Evolutionary conservation across 1,284 basidiomycete species (phyloP).

Genomic region (Sparassis latifolia): DNA sequence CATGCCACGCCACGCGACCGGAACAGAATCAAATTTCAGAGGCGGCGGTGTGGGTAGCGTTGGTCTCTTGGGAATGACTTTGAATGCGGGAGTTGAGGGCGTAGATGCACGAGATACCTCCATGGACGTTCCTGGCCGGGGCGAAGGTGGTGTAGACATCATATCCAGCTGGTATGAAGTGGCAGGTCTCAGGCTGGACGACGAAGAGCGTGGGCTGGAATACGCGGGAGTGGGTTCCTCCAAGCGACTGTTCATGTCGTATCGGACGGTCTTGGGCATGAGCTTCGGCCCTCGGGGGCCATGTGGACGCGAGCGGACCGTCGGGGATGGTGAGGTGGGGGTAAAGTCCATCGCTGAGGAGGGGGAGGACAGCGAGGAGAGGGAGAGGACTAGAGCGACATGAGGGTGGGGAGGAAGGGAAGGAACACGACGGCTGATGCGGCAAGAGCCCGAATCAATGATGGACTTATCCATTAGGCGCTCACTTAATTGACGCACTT

Average conservation of each 20-base stretch:
- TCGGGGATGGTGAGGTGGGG: conserved; percentile 12
- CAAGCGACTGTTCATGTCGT: conserved; percentile 16
- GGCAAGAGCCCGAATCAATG: no score
- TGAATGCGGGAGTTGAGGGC: conserved; percentile 14
- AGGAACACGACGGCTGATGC: not conserved
- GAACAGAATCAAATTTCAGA: conserved; percentile 49
- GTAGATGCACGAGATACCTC: no score
- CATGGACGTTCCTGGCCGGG: no score
- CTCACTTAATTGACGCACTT: no score
- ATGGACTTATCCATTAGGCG: no score
- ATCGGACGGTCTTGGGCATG: conserved; percentile 12
- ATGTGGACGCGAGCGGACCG: conserved; percentile 6
- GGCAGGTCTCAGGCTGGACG: conserved; percentile 18
- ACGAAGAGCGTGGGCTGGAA: not conserved
- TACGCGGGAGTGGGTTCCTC: conserved; percentile 12
- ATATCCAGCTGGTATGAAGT: no score
- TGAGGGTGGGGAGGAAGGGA: conserved; percentile 12
- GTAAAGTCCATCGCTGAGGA: conserved; percentile 16
- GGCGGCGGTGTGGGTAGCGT: conserved; percentile 38
- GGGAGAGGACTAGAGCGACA: conserved; percentile 9
- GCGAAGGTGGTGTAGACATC: no score
- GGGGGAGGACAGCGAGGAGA: conserved; percentile 1
- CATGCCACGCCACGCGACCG: conserved; percentile 58
- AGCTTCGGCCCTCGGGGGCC: conserved; percentile 18
- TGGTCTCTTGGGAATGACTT: conserved; percentile 19